phyloP scores from a whole-genome alignment of 1,139 yeast species.

The Diutina sp. region DNA sequence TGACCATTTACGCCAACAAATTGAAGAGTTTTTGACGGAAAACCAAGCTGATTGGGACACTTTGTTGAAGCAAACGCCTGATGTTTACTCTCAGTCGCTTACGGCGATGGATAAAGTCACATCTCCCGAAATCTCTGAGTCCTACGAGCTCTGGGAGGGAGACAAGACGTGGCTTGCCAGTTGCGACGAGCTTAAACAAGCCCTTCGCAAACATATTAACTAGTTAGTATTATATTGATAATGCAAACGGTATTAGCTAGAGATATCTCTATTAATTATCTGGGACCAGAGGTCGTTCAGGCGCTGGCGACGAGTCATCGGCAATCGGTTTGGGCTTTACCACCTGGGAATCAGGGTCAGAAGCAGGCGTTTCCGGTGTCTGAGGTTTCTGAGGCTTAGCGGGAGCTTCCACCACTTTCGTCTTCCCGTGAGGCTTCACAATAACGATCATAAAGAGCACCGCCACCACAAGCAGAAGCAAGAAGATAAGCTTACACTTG shows the following conservation, averaged over 20 bases:
- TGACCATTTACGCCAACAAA: background rate
- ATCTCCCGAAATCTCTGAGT: background rate
- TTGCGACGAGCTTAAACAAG: background rate
- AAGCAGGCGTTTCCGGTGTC: too few species aligned
- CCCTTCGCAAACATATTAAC: background rate
- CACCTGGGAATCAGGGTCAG: too few species aligned
- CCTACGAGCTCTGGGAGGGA: background rate
- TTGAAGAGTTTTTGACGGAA: background rate
- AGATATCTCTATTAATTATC: background rate
- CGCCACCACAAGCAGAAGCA: slow-evolving; percentile 57
- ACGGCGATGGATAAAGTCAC: background rate
- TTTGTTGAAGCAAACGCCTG: background rate
- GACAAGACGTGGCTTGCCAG: background rate
- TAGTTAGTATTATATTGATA: background rate
- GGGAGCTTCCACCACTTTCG: slow-evolving; percentile 7
- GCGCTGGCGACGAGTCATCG: background rate
- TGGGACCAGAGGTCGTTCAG: background rate
- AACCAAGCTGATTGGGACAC: background rate
- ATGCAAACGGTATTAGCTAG: background rate
- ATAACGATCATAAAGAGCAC: slow-evolving; percentile 61
- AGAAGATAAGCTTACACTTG: slow-evolving; percentile 76
- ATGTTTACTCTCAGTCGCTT: background rate
- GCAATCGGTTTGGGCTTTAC: background rate
- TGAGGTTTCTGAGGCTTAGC: background rate
- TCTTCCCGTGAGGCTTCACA: slow-evolving; percentile 40